These are phyloP conservation scores for Syncephalastrum contaminatum DNA, from an alignment of 371 early-diverging fungal genomes.

Conservation along the genomic window DNA sequence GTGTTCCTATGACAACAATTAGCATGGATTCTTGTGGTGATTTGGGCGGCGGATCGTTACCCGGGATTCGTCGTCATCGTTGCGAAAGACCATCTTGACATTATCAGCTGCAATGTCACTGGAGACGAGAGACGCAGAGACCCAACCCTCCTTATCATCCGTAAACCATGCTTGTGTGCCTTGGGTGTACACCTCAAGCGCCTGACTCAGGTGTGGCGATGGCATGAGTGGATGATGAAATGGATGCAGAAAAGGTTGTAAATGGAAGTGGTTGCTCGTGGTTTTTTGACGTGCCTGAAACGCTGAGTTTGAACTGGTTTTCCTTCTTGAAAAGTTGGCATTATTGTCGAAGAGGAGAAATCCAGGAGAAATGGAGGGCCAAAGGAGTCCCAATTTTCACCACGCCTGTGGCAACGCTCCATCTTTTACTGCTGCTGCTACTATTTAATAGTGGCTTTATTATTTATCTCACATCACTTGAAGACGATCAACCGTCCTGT, in stretches of 20 bases:
- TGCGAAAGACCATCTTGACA: conserved; percentile 61
- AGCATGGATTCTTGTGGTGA: no score
- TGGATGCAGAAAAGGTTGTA: neutral
- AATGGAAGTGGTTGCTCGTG: neutral
- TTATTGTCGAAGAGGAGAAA: no score
- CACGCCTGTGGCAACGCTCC: no score
- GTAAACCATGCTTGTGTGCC: conserved; percentile 88
- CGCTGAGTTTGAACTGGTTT: no score
- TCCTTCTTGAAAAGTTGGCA: no score
- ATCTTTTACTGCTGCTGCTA: no score
- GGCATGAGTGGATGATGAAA: conserved; percentile 16
- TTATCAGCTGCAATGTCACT: conserved; percentile 53
- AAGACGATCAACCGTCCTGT: no score
- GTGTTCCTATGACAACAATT: conserved; percentile 55
- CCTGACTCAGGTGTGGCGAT: conserved; percentile 16
- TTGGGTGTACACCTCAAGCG: conserved; percentile 56
- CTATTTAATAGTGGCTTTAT: no score
- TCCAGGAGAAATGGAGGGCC: no score
- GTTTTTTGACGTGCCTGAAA: no score
- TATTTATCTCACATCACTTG: no score
- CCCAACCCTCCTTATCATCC: conserved; percentile 86
- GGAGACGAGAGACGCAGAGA: conserved; percentile 63
- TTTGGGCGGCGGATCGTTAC: conserved; percentile 11
- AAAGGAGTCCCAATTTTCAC: no score
- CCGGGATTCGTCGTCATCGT: conserved; percentile 49